Base-by-base conservation (phyloP, 2,329 filamentous ascomycete species). In the Achaetomium macrosporum region DNA sequence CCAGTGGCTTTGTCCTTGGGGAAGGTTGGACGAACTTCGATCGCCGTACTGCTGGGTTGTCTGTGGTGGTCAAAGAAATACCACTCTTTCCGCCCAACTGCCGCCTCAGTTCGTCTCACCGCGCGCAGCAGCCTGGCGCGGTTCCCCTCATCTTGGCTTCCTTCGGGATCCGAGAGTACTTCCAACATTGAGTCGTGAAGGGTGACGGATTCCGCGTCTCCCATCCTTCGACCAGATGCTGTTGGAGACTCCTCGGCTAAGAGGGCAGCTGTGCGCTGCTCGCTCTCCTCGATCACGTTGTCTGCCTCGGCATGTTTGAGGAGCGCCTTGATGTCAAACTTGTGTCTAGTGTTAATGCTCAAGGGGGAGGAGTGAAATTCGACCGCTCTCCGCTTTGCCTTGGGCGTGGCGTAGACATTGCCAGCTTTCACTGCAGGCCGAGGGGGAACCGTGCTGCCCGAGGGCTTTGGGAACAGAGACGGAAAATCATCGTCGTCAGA, bases 291-390 rank as follows among this genome's bases (percentile, higher is more conserved):
- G 1, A 76, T 76, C 37, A 80, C 79, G 40, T 81, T 73, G 56
- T 88, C 81, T 52, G 76, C 73, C 39, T 75, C 71, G 6, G 82
- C 77, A 61, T 84, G 77, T 42, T 73, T 78, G 39, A 85, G 72
- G 9, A 90, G 73, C 1, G 78, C 74, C 53, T 81, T 79, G 51
- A 90, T 67, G 50, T 84, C 79, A 57, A 84, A 85, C 58, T 79
- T 83, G 66, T 84, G 83, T 61, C 76, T 79, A 15, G 75, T 70
- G 42, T 73, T 71, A 50, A 76, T 68, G 2, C 77, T 72, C 45
- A 81, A 60, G 5, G 80, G 78, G 4, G 79, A 81, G 9, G 68
- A 64, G 51, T 68, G 68, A 39, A 70, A 67, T 31, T 64, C 64
- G 9, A 67, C 64, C 42, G 71, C 71, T 49, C 75, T 70, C 59